phyloP scores from a whole-genome alignment of 768 basidiomycete genomes.

The Tulasnella sp. region DNA sequence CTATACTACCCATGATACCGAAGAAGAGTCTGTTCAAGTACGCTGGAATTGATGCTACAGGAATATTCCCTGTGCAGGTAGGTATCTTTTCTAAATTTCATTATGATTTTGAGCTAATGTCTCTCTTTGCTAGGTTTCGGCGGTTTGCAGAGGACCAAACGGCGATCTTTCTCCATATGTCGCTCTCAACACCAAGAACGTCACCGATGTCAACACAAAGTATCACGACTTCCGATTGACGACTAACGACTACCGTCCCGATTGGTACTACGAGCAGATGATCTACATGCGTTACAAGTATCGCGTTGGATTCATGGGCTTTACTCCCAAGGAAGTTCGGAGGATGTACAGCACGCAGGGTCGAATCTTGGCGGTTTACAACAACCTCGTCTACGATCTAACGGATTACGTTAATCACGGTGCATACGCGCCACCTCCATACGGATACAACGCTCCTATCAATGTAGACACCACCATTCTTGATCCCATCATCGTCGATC shows the following conservation, averaged over 20 bases:
- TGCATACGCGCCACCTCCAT: conserved; percentile 41
- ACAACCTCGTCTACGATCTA: conserved; percentile 76
- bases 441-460: conserved; percentile 25
- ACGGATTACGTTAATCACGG: conserved; percentile 63
- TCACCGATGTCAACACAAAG: conserved; percentile 44
- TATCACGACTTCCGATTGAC: conserved; percentile 92
- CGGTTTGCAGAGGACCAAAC: conserved; percentile 76
- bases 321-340: conserved; percentile 42
- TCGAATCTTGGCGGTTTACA: conserved; percentile 69
- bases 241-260: conserved; percentile 80
- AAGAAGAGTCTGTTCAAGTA: conserved; percentile 65
- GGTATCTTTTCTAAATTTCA: conserved; percentile 17
- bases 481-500: conserved; percentile 46
- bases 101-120: background rate
- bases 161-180: conserved; percentile 80
- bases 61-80: conserved; percentile 90
- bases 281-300: conserved; percentile 79
- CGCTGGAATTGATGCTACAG: conserved; percentile 59
- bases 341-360: conserved; percentile 48
- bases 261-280: conserved; percentile 98
- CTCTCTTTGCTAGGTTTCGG: conserved; percentile 47
- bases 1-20: conserved; percentile 59
- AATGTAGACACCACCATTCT: conserved; percentile 51
- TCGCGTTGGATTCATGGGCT: conserved; percentile 80
- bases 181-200: conserved; percentile 58